Evolutionary conservation across 805 yeast genomes (phyloP), one percentile per base, ranked within the genome.

Genomic region (Metschnikowia corniflorae): DNA sequence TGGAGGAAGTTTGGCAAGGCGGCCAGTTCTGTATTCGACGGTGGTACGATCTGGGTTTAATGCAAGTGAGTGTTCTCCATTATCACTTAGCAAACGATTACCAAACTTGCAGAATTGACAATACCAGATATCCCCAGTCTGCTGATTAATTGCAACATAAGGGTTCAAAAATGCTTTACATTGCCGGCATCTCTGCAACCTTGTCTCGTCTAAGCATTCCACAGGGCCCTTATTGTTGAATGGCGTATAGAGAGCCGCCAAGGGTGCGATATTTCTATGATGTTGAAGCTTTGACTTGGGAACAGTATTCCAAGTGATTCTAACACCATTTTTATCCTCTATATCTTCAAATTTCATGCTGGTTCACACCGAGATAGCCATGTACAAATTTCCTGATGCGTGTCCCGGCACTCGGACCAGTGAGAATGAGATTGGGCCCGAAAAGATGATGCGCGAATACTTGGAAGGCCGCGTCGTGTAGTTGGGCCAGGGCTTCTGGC

Each of bases 261-360:
- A 51, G 2, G 84, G 84, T 8, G 78, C 70, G 1, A 73, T 67
- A 33, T 73, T 66, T 34, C 80, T 55, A 21, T 68, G 64, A 33
- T 75, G 73, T 31, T 77, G 80, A 28, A 68, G 60, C 49, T 70
- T 73, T n/a, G 77, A 64, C 28, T 70, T 62, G 5, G 85, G 84
- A 10, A 80, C 57, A 7, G 66, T 62, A 54, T 80, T 82, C 88
- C 93, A 85, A 6, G 89, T 71, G 55, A 80, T 71, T 50, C 93
- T 74, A 26, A 82, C 75, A 31, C 93, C 93, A 48, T 83, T 82
- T 35, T 61, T 55, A 55, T 85, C 93, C 55, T 85, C 95, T 47
- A 71, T 61, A 13, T 65, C 65, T 50, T 75, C 80, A 47, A 76
- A 74, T 46, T 61, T 61, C 72, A 67, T 67, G n/a, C 20, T 27